phyloP scores from a whole-genome alignment of 2,329 filamentous ascomycete genomes.

The Amphichorda felina region DNA sequence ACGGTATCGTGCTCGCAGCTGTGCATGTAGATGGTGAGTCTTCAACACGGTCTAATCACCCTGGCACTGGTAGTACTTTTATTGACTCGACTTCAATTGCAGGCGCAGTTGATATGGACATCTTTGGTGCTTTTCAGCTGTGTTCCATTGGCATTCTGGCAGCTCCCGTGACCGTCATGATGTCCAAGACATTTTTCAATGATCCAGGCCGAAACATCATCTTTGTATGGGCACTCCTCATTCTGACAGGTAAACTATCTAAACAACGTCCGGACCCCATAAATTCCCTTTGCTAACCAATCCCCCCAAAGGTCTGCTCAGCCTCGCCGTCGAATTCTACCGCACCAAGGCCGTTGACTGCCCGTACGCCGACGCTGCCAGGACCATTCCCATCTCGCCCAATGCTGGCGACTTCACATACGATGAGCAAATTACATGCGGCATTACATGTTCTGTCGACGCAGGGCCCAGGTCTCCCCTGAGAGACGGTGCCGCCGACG shows the following conservation, averaged over 20 bases:
- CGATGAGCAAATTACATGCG: slow-evolving; percentile 25
- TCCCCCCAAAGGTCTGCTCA: slow-evolving; percentile 35
- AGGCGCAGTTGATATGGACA: slow-evolving; percentile 56
- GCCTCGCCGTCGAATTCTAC: slow-evolving; percentile 54
- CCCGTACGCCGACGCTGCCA: slow-evolving; percentile 21
- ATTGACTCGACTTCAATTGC: no score
- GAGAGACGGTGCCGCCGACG: slow-evolving; percentile 39
- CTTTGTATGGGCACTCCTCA: slow-evolving; percentile 51
- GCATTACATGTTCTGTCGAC: slow-evolving; percentile 29
- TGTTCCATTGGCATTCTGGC: slow-evolving; percentile 55
- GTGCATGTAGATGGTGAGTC: slow-evolving; percentile 45
- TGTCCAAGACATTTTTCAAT: slow-evolving; percentile 53
- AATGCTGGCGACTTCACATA: slow-evolving; percentile 31
- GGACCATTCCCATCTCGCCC: slow-evolving; percentile 14
- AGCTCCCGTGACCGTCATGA: slow-evolving; percentile 47
- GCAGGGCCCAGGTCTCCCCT: slow-evolving; percentile 41
- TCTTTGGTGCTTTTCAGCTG: slow-evolving; percentile 56
- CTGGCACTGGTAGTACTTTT: not conserved
- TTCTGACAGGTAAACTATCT: slow-evolving; percentile 45
- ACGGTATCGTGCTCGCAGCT: slow-evolving; percentile 48
- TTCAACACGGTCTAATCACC: not conserved
- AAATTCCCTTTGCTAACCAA: not conserved
- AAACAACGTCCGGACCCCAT: not conserved
- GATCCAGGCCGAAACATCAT: slow-evolving; percentile 53
- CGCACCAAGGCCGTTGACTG: slow-evolving; percentile 34